Base-by-base conservation (phyloP, 768 basidiomycete species). In the Pilatotrama ljubarskyi region DNA sequence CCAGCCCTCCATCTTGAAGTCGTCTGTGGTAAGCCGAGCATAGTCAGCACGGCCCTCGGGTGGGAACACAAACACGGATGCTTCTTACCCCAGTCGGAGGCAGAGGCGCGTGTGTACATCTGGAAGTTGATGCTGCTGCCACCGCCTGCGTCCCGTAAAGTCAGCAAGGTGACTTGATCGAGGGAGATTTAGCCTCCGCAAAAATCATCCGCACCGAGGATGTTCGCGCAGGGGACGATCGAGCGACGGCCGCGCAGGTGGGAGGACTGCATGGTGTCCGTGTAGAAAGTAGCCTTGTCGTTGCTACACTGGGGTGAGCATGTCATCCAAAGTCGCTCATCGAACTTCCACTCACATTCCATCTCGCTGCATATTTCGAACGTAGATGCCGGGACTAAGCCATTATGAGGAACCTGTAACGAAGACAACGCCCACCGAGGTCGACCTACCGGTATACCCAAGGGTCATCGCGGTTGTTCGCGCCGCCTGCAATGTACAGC, bases 71-170 rank as follows among this genome's bases (percentile, higher is more conserved):
- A 40, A 22, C 13, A 32, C 29, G 29, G 29, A 10, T 3, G 35
- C 17, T n/a, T 38, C 59, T 43, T 61, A 86, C 86, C 84, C 85
- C 86, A 87, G 66, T 87, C 86, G 25, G 86, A 87, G 9, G 82
- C 85, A 42, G 86, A 87, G 35, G 85, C 86, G 66, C 84, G 78
- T 25, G 85, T 87, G 74, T 87, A 87, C 86, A 88, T 87, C 81
- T 83, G 86, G 81, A 88, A 89, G 72, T 89, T 89, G 76, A 88
- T 88, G 67, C 85, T 86, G 62, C 57, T 60, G 41, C 71, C 68
- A 41, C 68, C 67, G 53, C 69, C 68, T 68, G 51, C 13, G 9
- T 20, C n/a, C 4, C 18, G 25, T 2, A 24, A 20, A 51, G 18
- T 51, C 26, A 20, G 26, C 26, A 37, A 29, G 29, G 29, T 7